Percentiles rank a stretch among this genome's conserved stretches.
These are phyloP conservation scores for Triangularia setosa DNA, from an alignment of 2,329 filamentous ascomycete species.

Conservation along the genomic window DNA sequence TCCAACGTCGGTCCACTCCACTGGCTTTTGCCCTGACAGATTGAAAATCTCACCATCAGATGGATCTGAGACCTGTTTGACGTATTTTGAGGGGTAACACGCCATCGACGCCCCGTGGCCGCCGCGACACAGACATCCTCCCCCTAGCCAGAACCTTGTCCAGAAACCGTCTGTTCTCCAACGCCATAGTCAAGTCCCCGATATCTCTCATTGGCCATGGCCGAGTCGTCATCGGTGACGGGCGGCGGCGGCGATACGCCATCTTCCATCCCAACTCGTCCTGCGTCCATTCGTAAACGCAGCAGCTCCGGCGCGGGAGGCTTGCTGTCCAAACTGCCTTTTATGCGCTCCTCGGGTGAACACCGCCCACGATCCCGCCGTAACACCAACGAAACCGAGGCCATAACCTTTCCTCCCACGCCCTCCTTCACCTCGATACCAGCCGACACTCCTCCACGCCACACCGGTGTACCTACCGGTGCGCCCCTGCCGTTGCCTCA, in stretches of 20 bases:
- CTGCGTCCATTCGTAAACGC: slow-evolving; percentile 36
- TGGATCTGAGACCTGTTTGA: not conserved
- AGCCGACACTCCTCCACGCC: slow-evolving; percentile 11
- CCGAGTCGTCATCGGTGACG: slow-evolving; percentile 12
- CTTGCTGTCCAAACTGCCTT: slow-evolving; percentile 66
- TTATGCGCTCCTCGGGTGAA: slow-evolving; percentile 51
- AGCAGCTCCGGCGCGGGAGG: slow-evolving; percentile 49
- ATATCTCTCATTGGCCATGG: slow-evolving; percentile 12
- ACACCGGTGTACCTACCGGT: slow-evolving; percentile 22
- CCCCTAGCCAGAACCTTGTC: slow-evolving; percentile 9
- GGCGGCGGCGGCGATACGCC: slow-evolving; percentile 14
- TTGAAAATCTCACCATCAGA: not conserved
- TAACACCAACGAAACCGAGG: slow-evolving; percentile 35
- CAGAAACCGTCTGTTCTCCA: not conserved
- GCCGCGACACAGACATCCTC: not conserved
- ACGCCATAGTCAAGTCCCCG: slow-evolving; percentile 5
- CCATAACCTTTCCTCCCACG: slow-evolving; percentile 19
- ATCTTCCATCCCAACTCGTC: slow-evolving; percentile 15
- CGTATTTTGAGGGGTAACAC: not conserved
- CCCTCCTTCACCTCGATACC: slow-evolving; percentile 29
- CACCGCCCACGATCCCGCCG: slow-evolving; percentile 25
- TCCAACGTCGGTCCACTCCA: not conserved
- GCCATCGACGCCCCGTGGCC: not conserved
- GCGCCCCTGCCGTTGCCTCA: slow-evolving; percentile 30
- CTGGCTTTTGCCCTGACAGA: not conserved